Evolutionary conservation across 257 asterid species (phyloP), one percentile per base, ranked within the genome.

Genomic region (Coffea eugenioides): DNA sequence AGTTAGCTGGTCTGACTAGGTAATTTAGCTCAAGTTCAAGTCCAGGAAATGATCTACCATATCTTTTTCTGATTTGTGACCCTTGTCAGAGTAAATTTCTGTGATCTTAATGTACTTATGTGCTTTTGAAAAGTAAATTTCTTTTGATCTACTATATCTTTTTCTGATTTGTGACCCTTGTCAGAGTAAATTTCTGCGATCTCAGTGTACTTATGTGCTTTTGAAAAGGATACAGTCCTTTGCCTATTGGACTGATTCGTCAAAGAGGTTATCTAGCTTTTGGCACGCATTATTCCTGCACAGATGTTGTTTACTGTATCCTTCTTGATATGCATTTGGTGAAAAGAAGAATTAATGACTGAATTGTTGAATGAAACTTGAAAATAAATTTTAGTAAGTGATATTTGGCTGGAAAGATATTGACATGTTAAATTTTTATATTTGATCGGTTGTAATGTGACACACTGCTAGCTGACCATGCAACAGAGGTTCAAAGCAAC

Each of bases 1-100:
- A 96, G 87, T 92, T 96, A 76, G 98, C 99, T 82, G 98, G 97
- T 77, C 84, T 96, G 80, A 96, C 99, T 23, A 94, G 99, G 99
- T 92, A 88, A 85, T 69, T 31, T 49, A 31, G 36, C 49, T 43
- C 62, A 25, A 4, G 2, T 9, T 11, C 11, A 25, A 21, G 46
- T 13, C 8, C 65, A 25, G 49, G 45, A 45, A 25, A 46, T 6
- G 9, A 46, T 69, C 23, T 18, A 27, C 21, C 6, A 1, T 41
- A 31, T 31, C 16, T 64, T 11, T 25, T 31, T 71, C 65, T 31
- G 34, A 31, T 31, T 31, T 31, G 34, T 31, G 34, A 31, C 34
- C 34, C 25, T 66, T 4, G 15, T 34, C 1, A 36, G 36, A 57
- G 12, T 43, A 21, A 36, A 13, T 36, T 59, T 31, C 14, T 34